Evolutionary conservation across 179 eudicot genomes (phyloP), one percentile per base, ranked within the genome.

Genomic region (Monotropa hypopitys): DNA sequence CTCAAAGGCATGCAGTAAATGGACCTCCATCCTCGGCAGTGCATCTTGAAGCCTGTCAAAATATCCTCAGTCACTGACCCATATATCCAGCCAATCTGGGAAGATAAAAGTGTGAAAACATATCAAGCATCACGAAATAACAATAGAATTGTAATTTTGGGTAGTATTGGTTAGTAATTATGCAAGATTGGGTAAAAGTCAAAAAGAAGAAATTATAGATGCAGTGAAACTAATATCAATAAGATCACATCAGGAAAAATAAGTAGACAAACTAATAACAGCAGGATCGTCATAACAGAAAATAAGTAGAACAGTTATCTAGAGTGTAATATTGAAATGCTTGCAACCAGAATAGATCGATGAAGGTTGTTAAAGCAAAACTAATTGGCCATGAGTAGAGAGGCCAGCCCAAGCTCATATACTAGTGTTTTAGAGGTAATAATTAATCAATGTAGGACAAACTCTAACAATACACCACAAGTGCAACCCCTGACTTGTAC

Each of bases 31-130:
- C 97, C 97, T 76, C 93, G 97, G 49, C 93, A 92, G 81, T 92
- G 95, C 97, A 92, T 92, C 81, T 89, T 89, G 76, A 92, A 92
- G 61, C 97, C 97, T 7, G 96, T 92, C 74, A 92, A 89, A 89
- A 92, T 92, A 88, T 92, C 97, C 82, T 92, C 97, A 65, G 97
- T 91, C 12, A 90, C 97, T 68, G 97, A 92, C 47, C 97, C 94
- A 80, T 92, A 92, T 21, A 92, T 92, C 97, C 97, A 92, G 54
- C 97, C 97, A 21, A 92, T 90, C 94, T 92, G 89, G 7, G 40
- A 46, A 28, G 38, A 32, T 0, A 35, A 20, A 12, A 69, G 62
- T 7, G 21, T 16, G 26, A 38, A 26, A 59, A 26, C 16, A 23
- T 59, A 26, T 96, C 77, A 95, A 93, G 84, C 90, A 95, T 73